Evolutionary conservation across 2,329 filamentous ascomycete genomes (phyloP).

Genomic region (Fusarium kyushuense): DNA sequence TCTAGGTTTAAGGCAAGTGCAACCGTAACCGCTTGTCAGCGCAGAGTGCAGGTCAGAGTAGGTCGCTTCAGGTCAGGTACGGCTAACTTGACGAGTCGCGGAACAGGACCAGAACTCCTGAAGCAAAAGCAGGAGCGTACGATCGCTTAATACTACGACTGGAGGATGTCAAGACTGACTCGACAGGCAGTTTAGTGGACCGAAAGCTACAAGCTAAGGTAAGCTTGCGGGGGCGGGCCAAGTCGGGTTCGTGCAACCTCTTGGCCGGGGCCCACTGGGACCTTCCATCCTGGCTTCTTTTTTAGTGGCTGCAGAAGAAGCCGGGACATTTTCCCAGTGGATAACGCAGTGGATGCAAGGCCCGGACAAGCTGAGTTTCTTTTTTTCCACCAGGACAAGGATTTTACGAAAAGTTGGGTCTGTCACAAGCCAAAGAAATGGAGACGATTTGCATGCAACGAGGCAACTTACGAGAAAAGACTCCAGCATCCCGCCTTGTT

Average conservation of each 20-base stretch:
- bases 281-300: slow-evolving; percentile 20
- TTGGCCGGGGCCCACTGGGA: slow-evolving; percentile 20
- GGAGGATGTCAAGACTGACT: slow-evolving; percentile 37
- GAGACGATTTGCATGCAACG: neutral
- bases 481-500: neutral
- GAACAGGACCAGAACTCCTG: slow-evolving; percentile 9
- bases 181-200: slow-evolving; percentile 40
- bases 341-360: no score
- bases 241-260: slow-evolving; percentile 31
- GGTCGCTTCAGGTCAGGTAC: neutral
- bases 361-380: slow-evolving; percentile 2
- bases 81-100: slow-evolving; percentile 15
- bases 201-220: slow-evolving; percentile 15
- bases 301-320: slow-evolving; percentile 18
- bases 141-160: slow-evolving; percentile 48
- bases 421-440: neutral
- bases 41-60: neutral
- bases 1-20: slow-evolving; percentile 1
- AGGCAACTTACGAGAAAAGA: neutral
- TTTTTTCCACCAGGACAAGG: slow-evolving; percentile 1
- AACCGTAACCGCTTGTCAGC: slow-evolving; percentile 4
- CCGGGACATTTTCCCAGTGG: slow-evolving; percentile 6
- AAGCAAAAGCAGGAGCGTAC: slow-evolving; percentile 15
- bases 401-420: slow-evolving; percentile 1
- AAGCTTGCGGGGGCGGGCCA: slow-evolving; percentile 49